Evolutionary conservation across 495 filamentous ascomycete genomes (phyloP).

Genomic region (Ramalina intermedia): DNA sequence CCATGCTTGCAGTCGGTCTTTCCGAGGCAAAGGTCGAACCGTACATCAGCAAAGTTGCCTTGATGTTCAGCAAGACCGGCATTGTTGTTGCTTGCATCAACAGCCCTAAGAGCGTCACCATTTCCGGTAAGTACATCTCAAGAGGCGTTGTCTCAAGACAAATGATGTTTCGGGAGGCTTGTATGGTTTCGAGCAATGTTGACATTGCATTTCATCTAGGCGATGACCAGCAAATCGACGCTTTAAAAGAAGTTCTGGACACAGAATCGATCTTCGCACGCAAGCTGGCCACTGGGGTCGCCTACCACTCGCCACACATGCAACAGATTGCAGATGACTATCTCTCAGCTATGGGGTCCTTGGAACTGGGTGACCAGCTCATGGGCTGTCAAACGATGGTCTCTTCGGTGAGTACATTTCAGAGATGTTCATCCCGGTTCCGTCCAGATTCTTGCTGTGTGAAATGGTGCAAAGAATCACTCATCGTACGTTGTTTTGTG

Average conservation of each 20-base stretch:
- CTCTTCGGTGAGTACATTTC: neutral
- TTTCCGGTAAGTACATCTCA: slow-evolving; percentile 14
- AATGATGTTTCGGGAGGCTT: no score
- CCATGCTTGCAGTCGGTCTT: slow-evolving; percentile 22
- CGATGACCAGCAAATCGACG: slow-evolving; percentile 26
- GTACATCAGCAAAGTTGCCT: slow-evolving; percentile 16
- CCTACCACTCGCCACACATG: slow-evolving; percentile 44
- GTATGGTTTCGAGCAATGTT: no score
- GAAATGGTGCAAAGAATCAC: no score
- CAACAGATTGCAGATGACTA: slow-evolving; percentile 11
- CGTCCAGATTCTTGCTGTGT: neutral
- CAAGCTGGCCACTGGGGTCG: slow-evolving; percentile 34
- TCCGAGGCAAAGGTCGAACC: slow-evolving; percentile 6
- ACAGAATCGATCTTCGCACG: slow-evolving; percentile 28
- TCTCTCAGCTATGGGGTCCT: neutral
- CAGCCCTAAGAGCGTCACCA: slow-evolving; percentile 18
- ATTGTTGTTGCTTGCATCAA: slow-evolving; percentile 18
- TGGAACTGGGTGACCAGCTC: neutral
- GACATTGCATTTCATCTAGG: no score
- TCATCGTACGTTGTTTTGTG: no score
- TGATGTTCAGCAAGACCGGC: slow-evolving; percentile 1
- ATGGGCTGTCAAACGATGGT: neutral
- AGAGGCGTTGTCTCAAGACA: neutral
- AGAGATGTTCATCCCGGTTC: neutral
- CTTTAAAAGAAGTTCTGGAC: slow-evolving; percentile 2